Evolutionary conservation across 208 protist genomes (phyloP).

Genomic region (Trypanosoma boissoni): DNA sequence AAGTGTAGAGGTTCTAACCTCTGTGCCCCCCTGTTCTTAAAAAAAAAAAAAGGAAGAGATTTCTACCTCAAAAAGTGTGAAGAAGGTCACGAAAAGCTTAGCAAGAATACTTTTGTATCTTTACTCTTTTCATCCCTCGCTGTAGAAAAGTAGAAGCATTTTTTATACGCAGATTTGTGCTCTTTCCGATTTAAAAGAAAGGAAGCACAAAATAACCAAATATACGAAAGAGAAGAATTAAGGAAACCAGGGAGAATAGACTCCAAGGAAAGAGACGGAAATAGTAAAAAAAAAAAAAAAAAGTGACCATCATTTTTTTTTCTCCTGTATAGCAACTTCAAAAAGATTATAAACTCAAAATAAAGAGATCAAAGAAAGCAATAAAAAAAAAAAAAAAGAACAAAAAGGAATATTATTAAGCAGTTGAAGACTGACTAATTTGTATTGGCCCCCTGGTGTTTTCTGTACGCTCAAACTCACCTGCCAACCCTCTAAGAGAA

Average conservation of each 20-base stretch:
- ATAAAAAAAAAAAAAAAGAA: slow-evolving; percentile 17
- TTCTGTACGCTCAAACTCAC: too few species aligned
- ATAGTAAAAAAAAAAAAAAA: neutral
- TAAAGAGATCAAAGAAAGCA: neutral
- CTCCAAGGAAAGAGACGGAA: too few species aligned
- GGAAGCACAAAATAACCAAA: neutral
- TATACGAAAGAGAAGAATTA: too few species aligned
- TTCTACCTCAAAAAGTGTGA: neutral
- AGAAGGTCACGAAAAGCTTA: neutral
- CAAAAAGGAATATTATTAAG: slow-evolving; percentile 2
- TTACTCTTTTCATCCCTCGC: neutral
- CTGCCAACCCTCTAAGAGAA: too few species aligned
- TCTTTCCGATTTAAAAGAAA: neutral
- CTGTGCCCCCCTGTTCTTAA: neutral
- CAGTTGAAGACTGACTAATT: slow-evolving; percentile 1
- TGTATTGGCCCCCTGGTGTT: too few species aligned
- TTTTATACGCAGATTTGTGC: neutral
- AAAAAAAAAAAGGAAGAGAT: neutral
- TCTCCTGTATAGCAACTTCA: neutral
- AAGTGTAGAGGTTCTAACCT: slow-evolving; percentile 18
- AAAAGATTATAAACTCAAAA: neutral
- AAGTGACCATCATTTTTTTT: neutral
- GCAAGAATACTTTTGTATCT: neutral
- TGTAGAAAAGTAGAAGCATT: neutral
- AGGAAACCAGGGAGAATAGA: too few species aligned